Evolutionary conservation across 108 stramenopile species (phyloP), one percentile per base, ranked within the genome.

Genomic region (Nitzschia inconspicua): DNA sequence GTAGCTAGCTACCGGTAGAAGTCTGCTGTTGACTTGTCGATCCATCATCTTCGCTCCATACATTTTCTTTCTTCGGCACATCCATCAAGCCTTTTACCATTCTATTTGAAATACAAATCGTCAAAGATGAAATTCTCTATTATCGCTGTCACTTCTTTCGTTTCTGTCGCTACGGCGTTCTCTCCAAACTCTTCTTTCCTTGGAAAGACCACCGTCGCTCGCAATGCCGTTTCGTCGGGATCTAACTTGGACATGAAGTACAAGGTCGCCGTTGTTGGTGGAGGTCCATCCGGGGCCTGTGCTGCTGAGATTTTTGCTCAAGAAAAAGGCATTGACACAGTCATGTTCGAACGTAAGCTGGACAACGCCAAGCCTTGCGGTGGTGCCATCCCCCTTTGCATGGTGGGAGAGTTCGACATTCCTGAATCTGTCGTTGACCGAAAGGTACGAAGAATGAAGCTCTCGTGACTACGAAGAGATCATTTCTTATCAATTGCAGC

Each of bases 361-460:
- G 93, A 98, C 83, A 98, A 98, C 80, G 97, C 96, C 74, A 98
- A 98, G 94, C 97, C 97, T 22, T 98, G 97, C 63, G 97, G 97
- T 32, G 97, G 97, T 28, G 97, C 97, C 57, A 98, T 98, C 59
- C 97, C 97, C 39, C 91, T 98, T 31, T 98, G 97, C 79, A 98
- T 98, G 97, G 80, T 98, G 69, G 95, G 94, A 6, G 97, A 98
- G 73, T 98, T 98, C 83, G 85, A 96, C 72, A 83, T 98, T 53
- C 97, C 97, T 31, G 85, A 88, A 53, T 75, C 71, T 27, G 91
- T 96, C 63, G 95, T 98, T 54, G 97, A 98, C 78, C 91, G 97
- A 55, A 98, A 98, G 94, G 89, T 91, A 78, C 26, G 89, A 16
- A 2, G 34, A 25, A 18, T 30, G 3, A 51, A 26, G 24, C 1